These are phyloP conservation scores for Melampsora americana DNA, from an alignment of 1,284 basidiomycete species.

Conservation along the genomic window DNA sequence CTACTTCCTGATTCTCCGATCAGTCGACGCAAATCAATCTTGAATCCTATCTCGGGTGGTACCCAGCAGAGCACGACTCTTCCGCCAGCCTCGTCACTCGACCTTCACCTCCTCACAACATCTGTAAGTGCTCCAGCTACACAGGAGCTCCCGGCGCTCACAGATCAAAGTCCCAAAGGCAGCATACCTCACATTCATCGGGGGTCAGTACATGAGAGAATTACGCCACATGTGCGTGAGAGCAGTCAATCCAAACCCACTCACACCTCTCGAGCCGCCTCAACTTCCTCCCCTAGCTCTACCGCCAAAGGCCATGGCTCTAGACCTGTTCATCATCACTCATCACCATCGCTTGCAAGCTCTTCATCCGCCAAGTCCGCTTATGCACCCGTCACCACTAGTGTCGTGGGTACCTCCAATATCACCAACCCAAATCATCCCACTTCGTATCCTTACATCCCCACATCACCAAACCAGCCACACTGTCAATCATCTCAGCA, in stretches of 20 bases:
- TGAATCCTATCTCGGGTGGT: slow-evolving; percentile 25
- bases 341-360: slow-evolving; percentile 12
- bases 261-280: slow-evolving; percentile 20
- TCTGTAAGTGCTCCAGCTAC: slow-evolving; percentile 18
- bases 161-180: background rate
- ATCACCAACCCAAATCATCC: background rate
- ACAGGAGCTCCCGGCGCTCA: slow-evolving; percentile 2
- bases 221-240: background rate
- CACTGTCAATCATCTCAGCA: slow-evolving; percentile 6
- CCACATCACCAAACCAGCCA: slow-evolving; percentile 7
- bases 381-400: slow-evolving; percentile 12
- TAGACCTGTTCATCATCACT: slow-evolving; percentile 23
- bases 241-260: slow-evolving; percentile 4
- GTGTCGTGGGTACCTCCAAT: slow-evolving; percentile 18
- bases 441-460: background rate
- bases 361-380: background rate
- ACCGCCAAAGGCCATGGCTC: slow-evolving; percentile 1
- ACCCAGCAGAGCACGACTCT: slow-evolving; percentile 8
- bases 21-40: slow-evolving; percentile 21
- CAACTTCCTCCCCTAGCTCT: slow-evolving; percentile 8
- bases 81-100: slow-evolving; percentile 10
- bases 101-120: slow-evolving; percentile 26
- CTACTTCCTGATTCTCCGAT: slow-evolving; percentile 31
- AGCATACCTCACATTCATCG: too few relatives aligned
- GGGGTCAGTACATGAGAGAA: too few relatives aligned